phyloP scores from a whole-genome alignment of 495 filamentous ascomycete genomes.

The Daldinia bambusicola region DNA sequence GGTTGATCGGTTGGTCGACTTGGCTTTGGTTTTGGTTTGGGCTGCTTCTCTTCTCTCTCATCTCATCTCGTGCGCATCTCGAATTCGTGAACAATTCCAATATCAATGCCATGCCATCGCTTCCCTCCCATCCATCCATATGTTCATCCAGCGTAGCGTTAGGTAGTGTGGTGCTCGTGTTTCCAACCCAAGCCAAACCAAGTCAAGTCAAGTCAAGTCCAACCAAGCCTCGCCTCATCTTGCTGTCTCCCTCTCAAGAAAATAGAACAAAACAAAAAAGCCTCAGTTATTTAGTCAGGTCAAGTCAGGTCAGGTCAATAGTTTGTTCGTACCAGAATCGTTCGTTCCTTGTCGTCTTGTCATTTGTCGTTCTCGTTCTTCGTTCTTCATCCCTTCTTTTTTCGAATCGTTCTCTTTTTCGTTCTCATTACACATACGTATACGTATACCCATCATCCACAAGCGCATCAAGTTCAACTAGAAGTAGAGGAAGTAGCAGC shows the following conservation, averaged over 20 bases:
- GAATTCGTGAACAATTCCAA: not conserved
- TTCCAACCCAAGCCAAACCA: not conserved
- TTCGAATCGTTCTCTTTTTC: not conserved
- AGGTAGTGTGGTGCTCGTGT: not conserved
- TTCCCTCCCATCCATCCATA: not conserved
- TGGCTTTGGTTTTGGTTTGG: not conserved
- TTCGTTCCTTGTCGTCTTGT: not conserved
- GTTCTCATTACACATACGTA: slow-evolving; percentile 3
- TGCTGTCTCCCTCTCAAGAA: not conserved
- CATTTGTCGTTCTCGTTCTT: not conserved
- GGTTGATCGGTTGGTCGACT: not conserved
- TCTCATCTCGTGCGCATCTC: not conserved
- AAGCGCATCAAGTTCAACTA: not conserved
- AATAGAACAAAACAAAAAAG: not conserved
- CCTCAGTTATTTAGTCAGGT: not conserved
- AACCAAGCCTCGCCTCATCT: not conserved
- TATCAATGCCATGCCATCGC: too few species aligned
- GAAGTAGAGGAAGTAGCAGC: not conserved
- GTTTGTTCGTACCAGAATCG: not conserved
- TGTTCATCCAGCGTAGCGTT: slow-evolving; percentile 1
- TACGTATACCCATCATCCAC: not conserved
- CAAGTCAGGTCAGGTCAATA: not conserved
- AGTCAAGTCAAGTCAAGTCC: not conserved
- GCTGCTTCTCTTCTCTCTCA: not conserved
- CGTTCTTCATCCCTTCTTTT: not conserved